A percentile compares a stretch with the other conserved stretches of the same genome.
These are phyloP conservation scores for Halophytophthora batemanensis DNA, from an alignment of 352 stramenopile genomes.

Conservation along the genomic window DNA sequence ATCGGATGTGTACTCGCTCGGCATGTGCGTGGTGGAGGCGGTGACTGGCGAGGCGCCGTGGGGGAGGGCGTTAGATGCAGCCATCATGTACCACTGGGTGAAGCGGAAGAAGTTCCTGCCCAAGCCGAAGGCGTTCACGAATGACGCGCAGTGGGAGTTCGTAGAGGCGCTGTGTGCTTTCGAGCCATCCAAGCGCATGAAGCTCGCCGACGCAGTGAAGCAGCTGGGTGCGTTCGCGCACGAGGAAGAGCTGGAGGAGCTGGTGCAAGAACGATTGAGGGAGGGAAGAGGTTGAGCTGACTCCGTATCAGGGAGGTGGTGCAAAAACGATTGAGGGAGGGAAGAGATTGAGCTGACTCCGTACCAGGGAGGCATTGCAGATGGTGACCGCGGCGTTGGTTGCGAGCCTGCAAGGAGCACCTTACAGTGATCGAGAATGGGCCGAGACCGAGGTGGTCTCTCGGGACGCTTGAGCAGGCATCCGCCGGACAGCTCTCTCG, in stretches of 20 bases:
- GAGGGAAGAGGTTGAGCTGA: no score
- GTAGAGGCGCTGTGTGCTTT: constrained; percentile 13
- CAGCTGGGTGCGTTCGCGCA: constrained; percentile 12
- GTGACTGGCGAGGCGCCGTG: constrained; percentile 14
- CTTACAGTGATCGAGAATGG: no score
- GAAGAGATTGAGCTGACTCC: no score
- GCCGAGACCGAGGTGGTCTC: no score
- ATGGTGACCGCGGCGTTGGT: no score
- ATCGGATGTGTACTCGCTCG: constrained; percentile 22
- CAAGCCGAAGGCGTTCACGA: constrained; percentile 9
- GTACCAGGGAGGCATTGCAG: no score
- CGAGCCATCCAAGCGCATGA: constrained; percentile 11
- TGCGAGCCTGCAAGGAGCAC: no score
- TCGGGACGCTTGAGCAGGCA: no score
- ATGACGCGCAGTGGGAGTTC: constrained; percentile 14
- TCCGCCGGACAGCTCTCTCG: no score
- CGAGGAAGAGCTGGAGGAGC: constrained; percentile 14
- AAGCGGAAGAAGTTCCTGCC: background rate
- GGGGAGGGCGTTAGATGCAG: constrained; percentile 5
- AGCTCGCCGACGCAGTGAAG: constrained; percentile 13
- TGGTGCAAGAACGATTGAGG: constrained; percentile 6
- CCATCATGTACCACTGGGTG: constrained; percentile 8
- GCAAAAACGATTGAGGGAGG: no score
- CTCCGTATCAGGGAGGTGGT: no score
- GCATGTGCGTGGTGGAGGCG: constrained; percentile 19